A percentile compares a stretch with the other conserved stretches of the same genome.
Conservation (phyloP, 768 basidiomycete species). For the Termitomyces sp. region DNA sequence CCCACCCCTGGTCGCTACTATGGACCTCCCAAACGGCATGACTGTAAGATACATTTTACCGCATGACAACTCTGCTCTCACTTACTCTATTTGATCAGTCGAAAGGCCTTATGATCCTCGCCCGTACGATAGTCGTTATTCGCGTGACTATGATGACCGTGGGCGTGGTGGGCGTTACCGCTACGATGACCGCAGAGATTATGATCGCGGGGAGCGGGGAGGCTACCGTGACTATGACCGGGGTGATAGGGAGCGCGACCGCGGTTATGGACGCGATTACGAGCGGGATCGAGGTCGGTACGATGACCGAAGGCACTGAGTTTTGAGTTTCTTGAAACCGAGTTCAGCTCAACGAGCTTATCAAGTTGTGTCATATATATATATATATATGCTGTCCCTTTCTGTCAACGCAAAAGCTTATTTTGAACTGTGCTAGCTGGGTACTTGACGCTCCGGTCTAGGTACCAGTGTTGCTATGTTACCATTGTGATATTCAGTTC, state of each 20-base stretch:
- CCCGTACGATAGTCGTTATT: conserved; percentile 86
- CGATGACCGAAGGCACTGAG: conserved; percentile 23
- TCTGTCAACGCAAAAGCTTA: neutral
- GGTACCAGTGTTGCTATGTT: no score
- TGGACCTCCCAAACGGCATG: conserved; percentile 81
- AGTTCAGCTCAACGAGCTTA: neutral
- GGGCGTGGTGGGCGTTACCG: conserved; percentile 40
- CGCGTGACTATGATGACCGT: conserved; percentile 44
- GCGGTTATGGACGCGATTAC: conserved; percentile 19
- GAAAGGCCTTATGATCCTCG: conserved; percentile 90
- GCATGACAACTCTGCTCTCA: conserved; percentile 2
- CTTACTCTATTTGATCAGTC: conserved; percentile 32
- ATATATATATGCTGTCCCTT: neutral
- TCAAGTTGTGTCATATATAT: neutral
- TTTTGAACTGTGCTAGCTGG: neutral
- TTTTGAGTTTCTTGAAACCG: neutral
- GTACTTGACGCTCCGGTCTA: no score
- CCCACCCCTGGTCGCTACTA: conserved; percentile 95
- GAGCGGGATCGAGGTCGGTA: conserved; percentile 20
- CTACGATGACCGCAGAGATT: conserved; percentile 41
- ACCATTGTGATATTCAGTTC: no score
- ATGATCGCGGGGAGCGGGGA: conserved; percentile 34
- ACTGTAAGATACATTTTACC: conserved; percentile 36
- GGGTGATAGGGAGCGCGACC: conserved; percentile 36
- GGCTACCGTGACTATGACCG: conserved; percentile 34